These are phyloP conservation scores for Penicillium frequentans DNA, from an alignment of 2,329 filamentous ascomycete species.

Conservation along the genomic window DNA sequence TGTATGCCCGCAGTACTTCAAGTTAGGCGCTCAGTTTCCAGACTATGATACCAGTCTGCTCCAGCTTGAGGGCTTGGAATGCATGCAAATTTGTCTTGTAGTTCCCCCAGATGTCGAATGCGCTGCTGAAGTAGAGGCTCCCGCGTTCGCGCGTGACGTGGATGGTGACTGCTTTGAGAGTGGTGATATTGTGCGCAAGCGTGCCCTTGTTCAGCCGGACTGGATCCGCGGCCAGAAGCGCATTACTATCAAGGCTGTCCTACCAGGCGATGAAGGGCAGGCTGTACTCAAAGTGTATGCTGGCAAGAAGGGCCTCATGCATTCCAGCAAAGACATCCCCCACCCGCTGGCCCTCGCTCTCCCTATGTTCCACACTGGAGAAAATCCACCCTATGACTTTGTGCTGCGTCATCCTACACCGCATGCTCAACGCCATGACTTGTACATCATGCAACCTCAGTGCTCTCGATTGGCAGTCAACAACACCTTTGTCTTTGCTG, in stretches of 20 bases:
- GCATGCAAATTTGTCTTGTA: constrained; percentile 84
- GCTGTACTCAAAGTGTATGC: constrained; percentile 89
- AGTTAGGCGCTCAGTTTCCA: constrained; percentile 72
- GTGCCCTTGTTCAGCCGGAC: constrained; percentile 84
- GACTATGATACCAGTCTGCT: constrained; percentile 88
- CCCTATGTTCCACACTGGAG: constrained; percentile 85
- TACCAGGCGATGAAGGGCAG: constrained; percentile 88
- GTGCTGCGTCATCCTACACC: constrained; percentile 90
- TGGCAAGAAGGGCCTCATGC: constrained; percentile 92
- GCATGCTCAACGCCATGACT: constrained; percentile 93
- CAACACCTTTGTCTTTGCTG: constrained; percentile 96
- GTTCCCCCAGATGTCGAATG: constrained; percentile 90
- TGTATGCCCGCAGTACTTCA: constrained; percentile 85
- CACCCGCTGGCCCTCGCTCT: constrained; percentile 86
- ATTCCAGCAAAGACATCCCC: constrained; percentile 93
- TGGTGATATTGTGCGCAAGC: constrained; percentile 81
- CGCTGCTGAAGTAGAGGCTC: constrained; percentile 86
- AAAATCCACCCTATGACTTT: constrained; percentile 94
- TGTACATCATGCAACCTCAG: constrained; percentile 95
- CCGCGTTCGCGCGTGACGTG: constrained; percentile 73
- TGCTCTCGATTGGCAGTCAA: constrained; percentile 85
- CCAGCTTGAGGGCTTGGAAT: constrained; percentile 86
- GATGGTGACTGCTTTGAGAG: constrained; percentile 95
- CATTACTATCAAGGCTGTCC: constrained; percentile 87
- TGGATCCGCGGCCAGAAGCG: constrained; percentile 86